Evolutionary conservation across 371 early-diverging fungal genomes (phyloP).

Genomic region (Polyrhizophydium stewartii): DNA sequence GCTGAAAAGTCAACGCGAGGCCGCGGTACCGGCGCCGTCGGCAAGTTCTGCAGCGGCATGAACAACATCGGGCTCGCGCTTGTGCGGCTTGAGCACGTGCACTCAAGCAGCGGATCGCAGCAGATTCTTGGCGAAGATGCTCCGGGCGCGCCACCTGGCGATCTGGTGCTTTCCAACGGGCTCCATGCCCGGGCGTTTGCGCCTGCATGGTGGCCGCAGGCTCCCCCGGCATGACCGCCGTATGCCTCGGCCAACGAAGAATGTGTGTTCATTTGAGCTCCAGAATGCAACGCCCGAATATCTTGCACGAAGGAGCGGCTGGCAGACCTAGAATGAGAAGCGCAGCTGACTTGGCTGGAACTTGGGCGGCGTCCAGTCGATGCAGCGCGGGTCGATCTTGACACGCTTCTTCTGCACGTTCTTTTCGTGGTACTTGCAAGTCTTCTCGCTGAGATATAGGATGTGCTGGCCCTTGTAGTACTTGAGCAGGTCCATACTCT

Average conservation of each 20-base stretch:
- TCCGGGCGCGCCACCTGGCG: background rate
- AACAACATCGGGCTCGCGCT: constrained; percentile 84
- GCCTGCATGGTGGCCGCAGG: constrained; percentile 27
- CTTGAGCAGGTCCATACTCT: constrained; percentile 86
- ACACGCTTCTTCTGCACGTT: constrained; percentile 62
- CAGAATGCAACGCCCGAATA: too few relatives aligned
- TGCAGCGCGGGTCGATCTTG: constrained; percentile 67
- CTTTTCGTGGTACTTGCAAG: constrained; percentile 74
- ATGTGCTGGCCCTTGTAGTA: constrained; percentile 93
- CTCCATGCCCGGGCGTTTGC: constrained; percentile 22
- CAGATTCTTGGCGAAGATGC: too few relatives aligned
- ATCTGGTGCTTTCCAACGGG: constrained; percentile 7
- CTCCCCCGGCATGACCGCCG: too few relatives aligned
- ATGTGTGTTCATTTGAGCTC: too few relatives aligned
- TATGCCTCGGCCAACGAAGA: too few relatives aligned
- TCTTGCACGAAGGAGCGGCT: too few relatives aligned
- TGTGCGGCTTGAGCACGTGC: constrained; percentile 75
- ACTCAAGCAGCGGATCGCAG: background rate
- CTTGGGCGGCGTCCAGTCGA: constrained; percentile 51
- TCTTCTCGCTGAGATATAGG: constrained; percentile 84
- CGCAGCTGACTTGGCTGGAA: constrained; percentile 43
- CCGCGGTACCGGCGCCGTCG: constrained; percentile 36
- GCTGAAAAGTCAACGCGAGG: constrained; percentile 37
- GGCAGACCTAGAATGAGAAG: too few relatives aligned
- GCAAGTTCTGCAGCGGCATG: constrained; percentile 60